These are phyloP conservation scores for Cryptococcus sp. DNA, from an alignment of 1,284 basidiomycete genomes.

Conservation along the genomic window DNA sequence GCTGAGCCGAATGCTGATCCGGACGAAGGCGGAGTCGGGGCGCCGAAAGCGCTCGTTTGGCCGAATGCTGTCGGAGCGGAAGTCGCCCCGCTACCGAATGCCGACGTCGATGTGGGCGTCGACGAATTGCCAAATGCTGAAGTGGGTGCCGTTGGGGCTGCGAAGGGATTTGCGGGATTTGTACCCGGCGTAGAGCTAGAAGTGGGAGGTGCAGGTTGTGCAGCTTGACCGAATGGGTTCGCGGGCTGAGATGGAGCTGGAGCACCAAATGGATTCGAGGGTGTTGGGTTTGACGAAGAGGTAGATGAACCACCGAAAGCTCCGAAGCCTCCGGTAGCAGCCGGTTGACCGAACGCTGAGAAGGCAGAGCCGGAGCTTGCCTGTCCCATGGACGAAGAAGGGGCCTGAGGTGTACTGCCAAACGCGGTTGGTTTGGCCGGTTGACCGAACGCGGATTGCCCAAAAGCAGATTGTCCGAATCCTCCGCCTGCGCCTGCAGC, in stretches of 20 bases:
- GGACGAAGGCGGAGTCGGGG: not conserved
- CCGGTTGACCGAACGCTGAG: constrained; percentile 13
- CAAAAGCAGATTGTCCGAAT: constrained; percentile 55
- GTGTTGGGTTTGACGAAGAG: constrained; percentile 4
- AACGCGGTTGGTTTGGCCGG: constrained; percentile 26
- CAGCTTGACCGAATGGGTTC: constrained; percentile 14
- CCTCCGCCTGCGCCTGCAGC: constrained; percentile 51
- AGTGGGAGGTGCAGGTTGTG: not conserved
- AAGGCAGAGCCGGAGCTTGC: constrained; percentile 5
- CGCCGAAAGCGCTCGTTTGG: constrained; percentile 9
- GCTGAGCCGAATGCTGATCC: constrained; percentile 8
- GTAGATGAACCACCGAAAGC: constrained; percentile 11
- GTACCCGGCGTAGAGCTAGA: not conserved
- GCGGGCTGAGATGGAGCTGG: constrained; percentile 1
- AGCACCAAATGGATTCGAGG: constrained; percentile 10
- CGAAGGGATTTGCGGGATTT: not conserved
- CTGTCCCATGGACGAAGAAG: not conserved
- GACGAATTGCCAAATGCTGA: constrained; percentile 34
- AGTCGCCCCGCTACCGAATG: not conserved
- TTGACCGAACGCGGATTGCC: constrained; percentile 22
- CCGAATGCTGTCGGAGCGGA: constrained; percentile 2
- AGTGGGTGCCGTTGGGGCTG: constrained; percentile 1
- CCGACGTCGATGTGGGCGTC: constrained; percentile 3
- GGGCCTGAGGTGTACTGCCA: constrained; percentile 16
- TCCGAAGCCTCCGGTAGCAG: constrained; percentile 7